Base-by-base conservation (phyloP, 805 yeast species). In the Saccharomyces jurei region DNA sequence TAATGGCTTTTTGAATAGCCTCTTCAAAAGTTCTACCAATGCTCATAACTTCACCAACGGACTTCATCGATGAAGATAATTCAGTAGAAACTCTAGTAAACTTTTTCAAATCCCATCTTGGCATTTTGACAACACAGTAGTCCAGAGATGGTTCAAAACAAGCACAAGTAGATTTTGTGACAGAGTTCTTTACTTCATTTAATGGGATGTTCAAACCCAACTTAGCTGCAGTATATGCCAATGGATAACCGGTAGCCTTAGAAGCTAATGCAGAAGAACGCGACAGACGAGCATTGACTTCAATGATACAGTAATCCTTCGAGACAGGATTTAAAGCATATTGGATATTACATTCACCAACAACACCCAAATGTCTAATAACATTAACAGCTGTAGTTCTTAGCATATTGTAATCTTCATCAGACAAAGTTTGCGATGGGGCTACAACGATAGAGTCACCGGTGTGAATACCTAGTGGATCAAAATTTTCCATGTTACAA, bases 391-490 rank as follows among this genome's bases (percentile, higher is more conserved):
- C 99, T 49, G 99, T 89, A 51, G 97, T 87, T 77, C 99, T 84
- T 70, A 92, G 80, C 98, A 94, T 94, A 76, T 92, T 89, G 77
- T 91, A 92, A 68, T 92, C 99, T 71, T 89, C 97, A 70, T 92
- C 98, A 21, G 96, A 87, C 60, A 92, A 77, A 47, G 99, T 92
- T 77, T 92, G 99, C 48, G 97, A 91, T 51, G 99, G 99, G 53
- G 99, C 99, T 67, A 92, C 96, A 54, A 92, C 99, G 67, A 92
- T 94, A 53, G 98, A 94, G 73, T 92, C 99, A 80, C 99, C 99
- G 56, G 99, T 92, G 71, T 92, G 99, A 67, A 92, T 91, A 71
- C 99, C 99, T 64, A 92, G 81, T 49, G 99, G 99, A 75, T 92
- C 99, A 63, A 92, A 92, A 76, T 92, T 92, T 77, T 92, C 99